phyloP scores from a whole-genome alignment of 2,329 filamentous ascomycete genomes.

The Mycocentrospora acerina region DNA sequence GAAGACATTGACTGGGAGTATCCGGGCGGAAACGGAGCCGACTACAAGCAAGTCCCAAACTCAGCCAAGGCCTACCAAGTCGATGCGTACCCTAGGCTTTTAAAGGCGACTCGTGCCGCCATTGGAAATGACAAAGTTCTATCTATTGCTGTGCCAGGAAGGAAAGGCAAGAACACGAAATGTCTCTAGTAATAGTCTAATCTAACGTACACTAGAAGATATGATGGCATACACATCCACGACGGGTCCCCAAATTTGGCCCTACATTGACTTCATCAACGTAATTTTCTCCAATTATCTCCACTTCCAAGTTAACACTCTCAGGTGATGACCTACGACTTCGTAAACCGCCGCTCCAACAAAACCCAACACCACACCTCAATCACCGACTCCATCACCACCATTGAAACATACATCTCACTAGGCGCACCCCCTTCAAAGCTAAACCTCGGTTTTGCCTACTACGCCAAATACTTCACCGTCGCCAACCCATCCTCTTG shows the following conservation, averaged over 20 bases:
- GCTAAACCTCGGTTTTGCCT: slow-evolving; percentile 67
- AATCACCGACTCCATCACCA: slow-evolving; percentile 56
- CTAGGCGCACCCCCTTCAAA: slow-evolving; percentile 58
- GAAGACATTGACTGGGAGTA: slow-evolving; percentile 69
- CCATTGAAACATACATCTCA: slow-evolving; percentile 60
- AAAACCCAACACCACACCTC: slow-evolving; percentile 66
- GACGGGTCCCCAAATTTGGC: slow-evolving; percentile 60
- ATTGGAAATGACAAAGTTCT: slow-evolving; percentile 62
- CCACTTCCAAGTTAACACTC: not conserved
- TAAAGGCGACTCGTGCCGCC: slow-evolving; percentile 59
- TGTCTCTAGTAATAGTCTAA: not conserved
- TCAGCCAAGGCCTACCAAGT: slow-evolving; percentile 61
- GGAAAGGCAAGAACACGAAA: slow-evolving; percentile 8
- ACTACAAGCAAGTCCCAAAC: slow-evolving; percentile 67
- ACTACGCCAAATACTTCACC: slow-evolving; percentile 69
- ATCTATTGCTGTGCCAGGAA: slow-evolving; percentile 65
- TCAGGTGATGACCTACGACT: slow-evolving; percentile 68
- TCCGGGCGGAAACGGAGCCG: slow-evolving; percentile 65
- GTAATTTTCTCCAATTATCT: slow-evolving; percentile 11
- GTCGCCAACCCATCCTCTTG: slow-evolving; percentile 48
- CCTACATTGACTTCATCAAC: slow-evolving; percentile 66
- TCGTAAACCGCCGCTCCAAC: slow-evolving; percentile 69
- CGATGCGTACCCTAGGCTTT: slow-evolving; percentile 61
- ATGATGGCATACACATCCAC: slow-evolving; percentile 67
- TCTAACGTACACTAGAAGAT: slow-evolving; percentile 48